Base-by-base conservation (phyloP, 495 filamentous ascomycete species). In the Penicillium paxilli region DNA sequence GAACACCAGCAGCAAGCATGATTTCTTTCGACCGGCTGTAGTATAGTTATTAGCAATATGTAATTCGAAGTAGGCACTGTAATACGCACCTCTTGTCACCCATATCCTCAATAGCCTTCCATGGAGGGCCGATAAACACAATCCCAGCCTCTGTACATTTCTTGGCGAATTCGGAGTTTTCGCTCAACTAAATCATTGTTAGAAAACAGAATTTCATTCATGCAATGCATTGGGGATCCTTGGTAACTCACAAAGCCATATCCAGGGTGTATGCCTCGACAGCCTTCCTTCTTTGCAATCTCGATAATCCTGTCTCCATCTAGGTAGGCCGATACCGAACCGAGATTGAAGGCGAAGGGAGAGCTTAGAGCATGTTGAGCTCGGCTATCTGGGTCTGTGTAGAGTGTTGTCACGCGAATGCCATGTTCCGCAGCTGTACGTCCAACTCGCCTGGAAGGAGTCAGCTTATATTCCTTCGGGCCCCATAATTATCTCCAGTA, bases 101-200 rank as follows among this genome's bases (percentile, higher is more conserved):
- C 94, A 99, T 98, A 30, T 92, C 89, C 58, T 93, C 90, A 71
- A 99, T 99, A 6, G 95, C 95, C 54, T 86, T 80, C 71, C 87
- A 89, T 25, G 94, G 92, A 11, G 94, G 94, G 0, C 94, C 94
- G 63, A 98, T 96, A 64, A 99, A 99, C 32, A 91, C 85, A 42
- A 99, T 75, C 3, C 95, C 95, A 25, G 92, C 92, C 58, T 96
- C 89, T 58, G 85, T 87, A 64, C 92, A 96, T 73, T 90, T 87
- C 55, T 83, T 80, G 11, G 95, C 95, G 72, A 99, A 99, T 6
- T 74, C 81, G 2, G 93, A 86, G 67, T 99, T 99, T 75, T 99
- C 94, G 60, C 90, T 95, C 55, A 86, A 65, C 81, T 80, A 59
- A 8, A 11, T 23, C 5, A 19, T 5, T 42, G 32, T 24, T 1